A percentile compares a stretch with the other conserved stretches of the same genome.
Conservation (phyloP, 352 stramenopile genomes). For the Thalassiosira mediterranea region DNA sequence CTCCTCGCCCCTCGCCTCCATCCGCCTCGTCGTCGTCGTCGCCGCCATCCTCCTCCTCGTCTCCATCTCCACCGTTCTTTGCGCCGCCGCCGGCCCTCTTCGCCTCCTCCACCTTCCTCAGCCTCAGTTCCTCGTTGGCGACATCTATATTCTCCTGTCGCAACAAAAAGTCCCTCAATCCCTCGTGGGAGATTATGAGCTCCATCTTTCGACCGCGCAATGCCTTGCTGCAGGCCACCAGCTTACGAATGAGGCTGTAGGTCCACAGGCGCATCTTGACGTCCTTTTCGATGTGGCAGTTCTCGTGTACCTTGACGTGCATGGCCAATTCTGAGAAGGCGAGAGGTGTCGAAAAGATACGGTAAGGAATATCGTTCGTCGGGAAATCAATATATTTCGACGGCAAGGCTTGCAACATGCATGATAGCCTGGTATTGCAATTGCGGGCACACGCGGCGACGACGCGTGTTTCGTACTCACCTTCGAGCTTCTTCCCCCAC, state of each 20-base stretch:
- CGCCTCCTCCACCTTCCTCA: constrained; percentile 8
- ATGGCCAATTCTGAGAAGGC: constrained; percentile 2
- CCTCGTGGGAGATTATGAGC: constrained; percentile 4
- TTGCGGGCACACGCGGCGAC: no score
- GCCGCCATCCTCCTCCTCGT: constrained; percentile 9
- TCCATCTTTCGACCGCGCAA: constrained; percentile 1
- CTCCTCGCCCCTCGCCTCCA: background rate
- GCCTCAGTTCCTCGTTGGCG: background rate
- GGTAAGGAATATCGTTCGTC: background rate
- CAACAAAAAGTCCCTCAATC: constrained; percentile 20
- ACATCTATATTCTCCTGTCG: constrained; percentile 5
- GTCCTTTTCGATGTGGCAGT: constrained; percentile 7
- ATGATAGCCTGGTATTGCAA: no score
- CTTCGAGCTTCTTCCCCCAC: constrained; percentile 14
- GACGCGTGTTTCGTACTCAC: constrained; percentile 19
- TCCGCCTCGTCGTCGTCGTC: background rate
- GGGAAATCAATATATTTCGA: background rate
- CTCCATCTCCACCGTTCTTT: background rate
- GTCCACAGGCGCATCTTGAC: constrained; percentile 14
- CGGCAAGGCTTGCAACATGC: no score
- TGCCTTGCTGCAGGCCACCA: constrained; percentile 1
- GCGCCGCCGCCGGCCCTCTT: background rate
- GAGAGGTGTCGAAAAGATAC: background rate
- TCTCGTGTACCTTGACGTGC: constrained; percentile 1
- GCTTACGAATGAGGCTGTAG: constrained; percentile 13